Conservation (phyloP, 176 grass and related monocot species). For the Musa troglodytarum region DNA sequence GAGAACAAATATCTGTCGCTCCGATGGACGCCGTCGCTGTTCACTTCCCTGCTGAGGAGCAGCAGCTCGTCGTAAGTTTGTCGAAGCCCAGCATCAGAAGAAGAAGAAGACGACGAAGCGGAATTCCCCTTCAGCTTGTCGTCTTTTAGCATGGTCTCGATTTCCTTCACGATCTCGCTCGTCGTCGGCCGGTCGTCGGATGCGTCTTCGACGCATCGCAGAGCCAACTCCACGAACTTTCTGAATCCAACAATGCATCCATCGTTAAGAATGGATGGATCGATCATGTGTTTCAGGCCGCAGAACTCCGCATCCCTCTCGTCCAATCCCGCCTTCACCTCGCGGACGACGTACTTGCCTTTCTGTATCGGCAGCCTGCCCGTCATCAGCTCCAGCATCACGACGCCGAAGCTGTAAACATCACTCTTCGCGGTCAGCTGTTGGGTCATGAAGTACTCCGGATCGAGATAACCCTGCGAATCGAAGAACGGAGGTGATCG, state of each 20-base stretch:
- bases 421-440: slow-evolving; percentile 79
- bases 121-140: slow-evolving; percentile 49
- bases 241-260: slow-evolving; percentile 48
- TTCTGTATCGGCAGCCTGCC: slow-evolving; percentile 71
- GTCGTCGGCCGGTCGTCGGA: slow-evolving; percentile 47
- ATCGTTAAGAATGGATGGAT: slow-evolving; percentile 37
- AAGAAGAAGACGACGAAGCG: slow-evolving; percentile 35
- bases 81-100: background rate
- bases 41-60: slow-evolving; percentile 44
- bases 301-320: slow-evolving; percentile 52
- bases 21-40: slow-evolving; percentile 47
- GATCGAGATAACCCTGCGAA: slow-evolving; percentile 65
- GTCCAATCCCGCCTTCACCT: slow-evolving; percentile 47
- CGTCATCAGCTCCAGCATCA: slow-evolving; percentile 64
- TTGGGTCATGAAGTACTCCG: slow-evolving; percentile 95
- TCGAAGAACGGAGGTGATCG: too few relatives aligned
- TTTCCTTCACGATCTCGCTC: slow-evolving; percentile 79
- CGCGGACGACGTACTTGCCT: slow-evolving; percentile 70
- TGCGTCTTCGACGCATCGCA: slow-evolving; percentile 60
- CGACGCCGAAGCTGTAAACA: slow-evolving; percentile 70
- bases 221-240: slow-evolving; percentile 59
- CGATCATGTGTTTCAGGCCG: slow-evolving; percentile 54
- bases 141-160: slow-evolving; percentile 69
- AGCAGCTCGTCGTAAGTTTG: slow-evolving; percentile 55
- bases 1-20: slow-evolving; percentile 61